These are phyloP conservation scores for Thermothelomyces thermophilus DNA, from an alignment of 2,329 filamentous ascomycete species.

Conservation along the genomic window DNA sequence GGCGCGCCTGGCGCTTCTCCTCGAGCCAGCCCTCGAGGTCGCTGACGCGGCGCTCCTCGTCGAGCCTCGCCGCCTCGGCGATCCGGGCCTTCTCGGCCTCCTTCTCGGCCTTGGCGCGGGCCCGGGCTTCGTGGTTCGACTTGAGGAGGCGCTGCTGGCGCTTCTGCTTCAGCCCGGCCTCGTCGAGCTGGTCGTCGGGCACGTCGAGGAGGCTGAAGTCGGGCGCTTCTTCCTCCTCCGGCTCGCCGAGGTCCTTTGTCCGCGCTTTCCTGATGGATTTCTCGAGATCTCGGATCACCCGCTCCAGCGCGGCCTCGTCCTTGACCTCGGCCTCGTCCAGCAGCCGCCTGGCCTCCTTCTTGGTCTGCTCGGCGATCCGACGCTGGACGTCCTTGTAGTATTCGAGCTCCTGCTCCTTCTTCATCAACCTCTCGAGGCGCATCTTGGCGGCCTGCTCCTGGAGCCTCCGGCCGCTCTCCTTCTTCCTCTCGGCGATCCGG, in stretches of 20 bases:
- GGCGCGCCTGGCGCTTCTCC: slow-evolving; percentile 69
- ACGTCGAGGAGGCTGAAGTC: slow-evolving; percentile 84
- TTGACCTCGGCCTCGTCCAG: slow-evolving; percentile 89
- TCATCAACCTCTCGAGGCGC: slow-evolving; percentile 88
- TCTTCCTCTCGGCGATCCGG: slow-evolving; percentile 83
- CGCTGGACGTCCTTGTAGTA: slow-evolving; percentile 82
- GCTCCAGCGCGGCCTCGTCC: slow-evolving; percentile 80
- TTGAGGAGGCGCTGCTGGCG: slow-evolving; percentile 88
- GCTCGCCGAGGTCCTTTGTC: slow-evolving; percentile 84
- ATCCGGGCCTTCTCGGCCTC: slow-evolving; percentile 81
- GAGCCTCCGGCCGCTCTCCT: slow-evolving; percentile 82
- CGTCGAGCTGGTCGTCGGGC: slow-evolving; percentile 87
- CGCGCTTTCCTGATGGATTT: slow-evolving; percentile 82
- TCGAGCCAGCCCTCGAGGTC: slow-evolving; percentile 82
- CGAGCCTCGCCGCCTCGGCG: slow-evolving; percentile 75
- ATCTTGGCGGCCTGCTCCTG: slow-evolving; percentile 98
- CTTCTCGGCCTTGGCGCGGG: slow-evolving; percentile 92
- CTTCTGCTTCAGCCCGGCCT: slow-evolving; percentile 85
- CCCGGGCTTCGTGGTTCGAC: slow-evolving; percentile 86
- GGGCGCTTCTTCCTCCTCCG: slow-evolving; percentile 70
- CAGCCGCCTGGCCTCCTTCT: slow-evolving; percentile 82
- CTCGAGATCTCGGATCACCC: slow-evolving; percentile 80
- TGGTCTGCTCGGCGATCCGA: slow-evolving; percentile 67
- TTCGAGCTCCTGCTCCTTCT: slow-evolving; percentile 91
- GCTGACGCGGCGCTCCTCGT: slow-evolving; percentile 75